Evolutionary conservation across 495 filamentous ascomycete species (phyloP).

Genomic region (Penicillium canescens): DNA sequence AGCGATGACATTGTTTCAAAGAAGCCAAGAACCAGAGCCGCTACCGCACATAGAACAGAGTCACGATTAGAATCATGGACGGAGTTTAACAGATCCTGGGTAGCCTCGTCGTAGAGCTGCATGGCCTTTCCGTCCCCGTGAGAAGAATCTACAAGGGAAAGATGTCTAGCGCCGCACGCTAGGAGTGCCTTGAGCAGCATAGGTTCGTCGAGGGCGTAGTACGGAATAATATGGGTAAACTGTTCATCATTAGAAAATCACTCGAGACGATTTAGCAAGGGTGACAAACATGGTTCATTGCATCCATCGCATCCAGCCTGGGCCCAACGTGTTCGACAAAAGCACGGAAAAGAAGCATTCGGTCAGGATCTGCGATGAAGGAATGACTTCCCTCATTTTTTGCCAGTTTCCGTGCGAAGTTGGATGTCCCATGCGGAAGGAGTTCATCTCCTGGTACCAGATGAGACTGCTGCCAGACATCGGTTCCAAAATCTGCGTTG

Average conservation of each 20-base stretch:
- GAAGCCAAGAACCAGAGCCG: conserved; percentile 84
- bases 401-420: conserved; percentile 29
- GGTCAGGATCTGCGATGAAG: conserved; percentile 69
- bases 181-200: conserved; percentile 92
- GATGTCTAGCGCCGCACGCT: conserved; percentile 84
- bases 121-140: conserved; percentile 76
- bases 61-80: conserved; percentile 82
- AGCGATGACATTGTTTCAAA: conserved; percentile 89
- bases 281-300: conserved; percentile 71
- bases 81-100: conserved; percentile 66
- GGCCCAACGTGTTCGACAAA: conserved; percentile 89
- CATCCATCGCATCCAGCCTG: conserved; percentile 94
- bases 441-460: conserved; percentile 28
- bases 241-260: conserved; percentile 26
- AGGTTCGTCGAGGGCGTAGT: conserved; percentile 76
- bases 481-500: conserved; percentile 18
- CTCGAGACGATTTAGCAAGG: neutral
- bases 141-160: conserved; percentile 67
- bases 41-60: conserved; percentile 83
- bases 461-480: conserved; percentile 26
- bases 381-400: conserved; percentile 39
- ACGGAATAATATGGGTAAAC: conserved; percentile 82
- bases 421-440: conserved; percentile 26
- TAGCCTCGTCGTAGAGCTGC: conserved; percentile 81
- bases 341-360: conserved; percentile 82